Conservation (phyloP, 768 basidiomycete genomes). For the Gymnopilus dilepis region DNA sequence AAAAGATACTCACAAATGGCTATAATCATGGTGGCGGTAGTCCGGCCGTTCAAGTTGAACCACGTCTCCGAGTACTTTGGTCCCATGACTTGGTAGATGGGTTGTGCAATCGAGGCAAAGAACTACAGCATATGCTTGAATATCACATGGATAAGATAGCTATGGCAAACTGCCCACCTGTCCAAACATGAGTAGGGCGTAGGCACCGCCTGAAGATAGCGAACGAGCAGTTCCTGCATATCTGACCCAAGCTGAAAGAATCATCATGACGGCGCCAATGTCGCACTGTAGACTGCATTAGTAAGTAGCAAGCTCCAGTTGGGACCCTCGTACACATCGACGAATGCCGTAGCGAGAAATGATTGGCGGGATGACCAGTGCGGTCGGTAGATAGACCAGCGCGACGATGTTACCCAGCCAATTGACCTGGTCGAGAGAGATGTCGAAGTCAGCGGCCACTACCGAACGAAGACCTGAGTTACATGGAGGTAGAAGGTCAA, state of each 20-base stretch:
- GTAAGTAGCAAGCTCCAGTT: conserved; percentile 2
- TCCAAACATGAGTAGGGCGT: conserved; percentile 70
- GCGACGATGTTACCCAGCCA: conserved; percentile 80
- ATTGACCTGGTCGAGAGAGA: conserved; percentile 74
- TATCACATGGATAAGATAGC: background rate
- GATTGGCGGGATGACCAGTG: conserved; percentile 62
- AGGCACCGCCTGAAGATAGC: conserved; percentile 56
- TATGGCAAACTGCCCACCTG: conserved; percentile 52
- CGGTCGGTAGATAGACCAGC: conserved; percentile 64
- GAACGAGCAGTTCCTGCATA: conserved; percentile 70
- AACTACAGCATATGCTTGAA: conserved; percentile 42
- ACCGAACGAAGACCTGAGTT: conserved; percentile 5
- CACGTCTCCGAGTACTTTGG: conserved; percentile 84
- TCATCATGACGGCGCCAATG: conserved; percentile 54
- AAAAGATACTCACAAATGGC: conserved; percentile 46
- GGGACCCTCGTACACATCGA: conserved; percentile 55
- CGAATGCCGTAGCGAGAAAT: conserved; percentile 65
- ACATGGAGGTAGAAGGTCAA: background rate
- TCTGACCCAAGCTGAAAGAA: conserved; percentile 78
- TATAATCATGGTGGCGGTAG: conserved; percentile 73
- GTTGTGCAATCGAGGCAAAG: conserved; percentile 67
- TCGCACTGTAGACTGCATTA: conserved; percentile 54
- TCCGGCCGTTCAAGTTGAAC: conserved; percentile 79
- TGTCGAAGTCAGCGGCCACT: conserved; percentile 70
- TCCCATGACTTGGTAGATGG: conserved; percentile 77